Evolutionary conservation across 768 basidiomycete genomes (phyloP).

Genomic region (Boletus subparvulus): DNA sequence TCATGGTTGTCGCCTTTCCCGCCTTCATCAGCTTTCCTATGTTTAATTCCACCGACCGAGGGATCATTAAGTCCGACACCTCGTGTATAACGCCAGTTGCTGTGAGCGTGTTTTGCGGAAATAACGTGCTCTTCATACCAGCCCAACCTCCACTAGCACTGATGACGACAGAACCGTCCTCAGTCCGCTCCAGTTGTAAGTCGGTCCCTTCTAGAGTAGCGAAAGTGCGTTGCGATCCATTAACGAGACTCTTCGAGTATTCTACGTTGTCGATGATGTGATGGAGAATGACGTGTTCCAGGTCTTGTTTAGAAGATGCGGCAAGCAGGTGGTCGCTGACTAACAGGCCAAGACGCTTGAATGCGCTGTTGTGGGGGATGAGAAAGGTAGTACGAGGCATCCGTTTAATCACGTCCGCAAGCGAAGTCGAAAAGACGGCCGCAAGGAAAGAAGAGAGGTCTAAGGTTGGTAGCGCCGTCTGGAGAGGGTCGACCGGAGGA

Average conservation of each 20-base stretch:
- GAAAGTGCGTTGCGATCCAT: conserved; percentile 70
- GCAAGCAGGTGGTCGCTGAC: conserved; percentile 85
- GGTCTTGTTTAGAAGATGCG: conserved; percentile 72
- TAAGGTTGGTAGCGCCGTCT: conserved; percentile 78
- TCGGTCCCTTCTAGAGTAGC: conserved; percentile 85
- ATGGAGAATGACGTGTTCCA: conserved; percentile 84
- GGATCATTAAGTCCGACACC: conserved; percentile 80
- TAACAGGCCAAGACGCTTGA: conserved; percentile 78
- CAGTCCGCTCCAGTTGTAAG: conserved; percentile 64
- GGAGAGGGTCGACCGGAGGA: conserved; percentile 79
- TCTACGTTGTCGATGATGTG: conserved; percentile 77
- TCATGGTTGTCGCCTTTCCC: conserved; percentile 87
- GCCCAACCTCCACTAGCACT: conserved; percentile 78
- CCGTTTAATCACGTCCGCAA: conserved; percentile 66
- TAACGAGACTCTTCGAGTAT: conserved; percentile 61
- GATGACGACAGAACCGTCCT: conserved; percentile 46
- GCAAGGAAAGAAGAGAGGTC: conserved; percentile 90
- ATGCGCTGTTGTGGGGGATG: conserved; percentile 88
- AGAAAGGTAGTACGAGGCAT: conserved; percentile 77
- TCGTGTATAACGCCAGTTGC: conserved; percentile 90
- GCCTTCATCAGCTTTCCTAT: conserved; percentile 89
- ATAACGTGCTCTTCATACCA: conserved; percentile 60
- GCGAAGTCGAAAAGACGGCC: conserved; percentile 79
- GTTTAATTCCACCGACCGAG: conserved; percentile 81
- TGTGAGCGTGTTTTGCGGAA: conserved; percentile 70